A percentile compares a stretch with the other conserved stretches of the same genome.
Evolutionary conservation across 2,329 filamentous ascomycete species (phyloP).

Genomic region (Fusarium buxicola): DNA sequence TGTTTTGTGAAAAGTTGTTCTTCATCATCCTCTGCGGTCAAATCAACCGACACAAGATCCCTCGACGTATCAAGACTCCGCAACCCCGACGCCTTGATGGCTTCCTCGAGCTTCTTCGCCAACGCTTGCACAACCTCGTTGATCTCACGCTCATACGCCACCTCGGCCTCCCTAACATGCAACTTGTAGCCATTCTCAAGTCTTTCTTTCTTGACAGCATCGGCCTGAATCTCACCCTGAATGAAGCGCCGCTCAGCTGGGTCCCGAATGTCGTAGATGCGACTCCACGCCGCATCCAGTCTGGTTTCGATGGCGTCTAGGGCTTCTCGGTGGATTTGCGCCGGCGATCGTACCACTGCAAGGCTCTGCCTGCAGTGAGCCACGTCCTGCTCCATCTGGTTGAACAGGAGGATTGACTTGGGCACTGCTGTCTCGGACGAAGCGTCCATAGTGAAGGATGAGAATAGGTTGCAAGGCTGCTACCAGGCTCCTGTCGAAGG

Average conservation of each 20-base stretch:
- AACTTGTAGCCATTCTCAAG: slow-evolving; percentile 14
- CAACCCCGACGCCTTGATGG: not conserved
- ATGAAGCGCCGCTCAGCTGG: not conserved
- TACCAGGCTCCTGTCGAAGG: not conserved
- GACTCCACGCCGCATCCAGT: not conserved
- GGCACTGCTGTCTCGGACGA: not conserved
- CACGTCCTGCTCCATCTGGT: slow-evolving; percentile 13
- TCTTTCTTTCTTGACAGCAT: not conserved
- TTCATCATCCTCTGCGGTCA: not conserved
- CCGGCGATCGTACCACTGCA: not conserved
- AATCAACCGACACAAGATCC: not conserved
- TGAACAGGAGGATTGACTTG: not conserved
- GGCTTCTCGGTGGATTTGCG: not conserved
- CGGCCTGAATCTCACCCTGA: not conserved
- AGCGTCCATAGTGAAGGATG: not conserved
- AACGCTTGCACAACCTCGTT: slow-evolving; percentile 15
- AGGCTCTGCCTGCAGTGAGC: slow-evolving; percentile 1
- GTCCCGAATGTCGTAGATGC: not conserved
- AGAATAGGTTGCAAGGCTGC: not conserved
- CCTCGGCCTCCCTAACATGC: slow-evolving; percentile 9
- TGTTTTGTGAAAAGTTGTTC: not conserved
- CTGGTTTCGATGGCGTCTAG: not conserved
- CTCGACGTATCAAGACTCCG: not conserved
- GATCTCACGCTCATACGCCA: slow-evolving; percentile 13
- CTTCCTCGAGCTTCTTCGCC: slow-evolving; percentile 9